Percentiles rank a stretch among this genome's conserved stretches.
phyloP scores from a whole-genome alignment of 352 stramenopile species.

The Phytophthora sojae region DNA sequence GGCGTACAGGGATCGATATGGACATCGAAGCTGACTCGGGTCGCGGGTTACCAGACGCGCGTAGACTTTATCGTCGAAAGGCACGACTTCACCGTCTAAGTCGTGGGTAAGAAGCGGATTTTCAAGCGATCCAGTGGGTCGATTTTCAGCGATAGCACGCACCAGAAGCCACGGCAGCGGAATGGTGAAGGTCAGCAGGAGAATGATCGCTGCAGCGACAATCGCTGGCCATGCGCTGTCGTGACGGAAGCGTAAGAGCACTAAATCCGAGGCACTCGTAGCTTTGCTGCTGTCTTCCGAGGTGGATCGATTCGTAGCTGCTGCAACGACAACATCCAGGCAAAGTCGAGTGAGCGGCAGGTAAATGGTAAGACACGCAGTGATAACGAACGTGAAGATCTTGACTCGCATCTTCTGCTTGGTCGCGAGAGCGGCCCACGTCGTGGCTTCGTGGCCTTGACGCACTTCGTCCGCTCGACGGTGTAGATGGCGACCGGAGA shows the following conservation, averaged over 20 bases:
- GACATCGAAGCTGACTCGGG: not conserved
- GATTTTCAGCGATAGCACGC: not conserved
- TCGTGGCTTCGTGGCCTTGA: conserved; percentile 51
- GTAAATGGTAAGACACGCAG: conserved; percentile 52
- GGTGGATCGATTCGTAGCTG: not conserved
- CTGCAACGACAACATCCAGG: conserved; percentile 39
- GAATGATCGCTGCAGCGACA: not conserved
- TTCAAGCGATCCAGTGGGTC: not conserved
- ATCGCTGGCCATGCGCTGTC: conserved; percentile 34
- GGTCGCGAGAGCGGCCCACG: conserved; percentile 41
- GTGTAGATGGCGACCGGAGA: conserved; percentile 45
- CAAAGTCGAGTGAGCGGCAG: conserved; percentile 49
- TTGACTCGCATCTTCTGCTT: conserved; percentile 49
- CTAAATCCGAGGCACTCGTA: conserved; percentile 18
- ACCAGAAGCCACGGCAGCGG: not conserved
- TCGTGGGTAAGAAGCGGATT: not conserved
- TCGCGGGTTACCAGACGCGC: not conserved
- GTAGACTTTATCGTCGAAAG: conserved; percentile 1
- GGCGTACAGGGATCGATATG: not conserved
- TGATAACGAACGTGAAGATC: conserved; percentile 50
- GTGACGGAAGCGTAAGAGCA: conserved; percentile 27
- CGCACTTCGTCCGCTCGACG: conserved; percentile 52
- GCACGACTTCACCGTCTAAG: not conserved
- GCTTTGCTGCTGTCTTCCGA: not conserved
- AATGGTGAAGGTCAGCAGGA: not conserved